These are phyloP conservation scores for Fusarium tjaetaba DNA, from an alignment of 2,329 filamentous ascomycete genomes.

Conservation along the genomic window DNA sequence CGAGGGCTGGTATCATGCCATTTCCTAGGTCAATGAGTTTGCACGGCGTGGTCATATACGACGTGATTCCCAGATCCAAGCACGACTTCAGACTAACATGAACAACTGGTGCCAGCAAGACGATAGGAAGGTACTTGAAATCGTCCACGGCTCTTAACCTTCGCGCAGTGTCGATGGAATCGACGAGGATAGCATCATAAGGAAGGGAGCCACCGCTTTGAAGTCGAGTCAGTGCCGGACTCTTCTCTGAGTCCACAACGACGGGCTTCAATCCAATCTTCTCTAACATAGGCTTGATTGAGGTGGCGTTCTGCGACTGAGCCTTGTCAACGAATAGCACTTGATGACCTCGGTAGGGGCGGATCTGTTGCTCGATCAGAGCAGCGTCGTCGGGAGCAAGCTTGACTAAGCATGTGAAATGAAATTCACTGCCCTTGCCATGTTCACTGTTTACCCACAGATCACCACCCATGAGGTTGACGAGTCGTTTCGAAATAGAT, in stretches of 20 bases:
- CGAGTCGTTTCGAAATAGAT: slow-evolving; percentile 93
- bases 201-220: slow-evolving; percentile 68
- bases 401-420: slow-evolving; percentile 93
- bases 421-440: slow-evolving; percentile 92
- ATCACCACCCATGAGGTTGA: slow-evolving; percentile 95
- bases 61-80: slow-evolving; percentile 95
- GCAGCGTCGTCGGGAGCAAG: slow-evolving; percentile 82
- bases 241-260: slow-evolving; percentile 83
- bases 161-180: slow-evolving; percentile 91
- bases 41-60: slow-evolving; percentile 98
- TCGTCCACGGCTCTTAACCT: slow-evolving; percentile 87
- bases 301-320: slow-evolving; percentile 77
- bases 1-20: slow-evolving; percentile 93
- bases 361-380: slow-evolving; percentile 82
- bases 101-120: slow-evolving; percentile 87
- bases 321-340: slow-evolving; percentile 96
- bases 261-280: slow-evolving; percentile 83
- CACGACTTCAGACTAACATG: slow-evolving; percentile 94
- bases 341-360: slow-evolving; percentile 91
- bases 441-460: slow-evolving; percentile 96
- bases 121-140: slow-evolving; percentile 97
- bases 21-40: slow-evolving; percentile 94
- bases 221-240: slow-evolving; percentile 64
- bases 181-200: slow-evolving; percentile 96
- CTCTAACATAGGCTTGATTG: slow-evolving; percentile 81